Percentiles rank a stretch among this genome's conserved stretches.
Conservation (phyloP, 352 stramenopile species). For the Phytophthora hibernalis region DNA sequence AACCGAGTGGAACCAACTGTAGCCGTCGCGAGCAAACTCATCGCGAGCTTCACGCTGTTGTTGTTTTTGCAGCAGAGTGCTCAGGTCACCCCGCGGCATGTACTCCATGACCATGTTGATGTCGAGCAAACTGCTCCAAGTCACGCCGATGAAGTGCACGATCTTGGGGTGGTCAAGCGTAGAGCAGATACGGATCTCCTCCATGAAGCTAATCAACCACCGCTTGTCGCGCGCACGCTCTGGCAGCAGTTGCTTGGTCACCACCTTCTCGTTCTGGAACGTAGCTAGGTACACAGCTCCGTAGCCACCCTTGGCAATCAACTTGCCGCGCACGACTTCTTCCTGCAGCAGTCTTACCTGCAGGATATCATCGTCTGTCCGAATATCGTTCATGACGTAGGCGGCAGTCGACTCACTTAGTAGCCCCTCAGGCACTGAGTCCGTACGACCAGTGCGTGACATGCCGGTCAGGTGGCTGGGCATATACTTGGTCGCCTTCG, state of each 20-base stretch:
- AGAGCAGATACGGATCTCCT: constrained; percentile 54
- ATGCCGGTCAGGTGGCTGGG: constrained; percentile 27
- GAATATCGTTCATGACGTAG: constrained; percentile 66
- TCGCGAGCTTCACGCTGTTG: constrained; percentile 34
- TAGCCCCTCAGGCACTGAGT: constrained; percentile 27
- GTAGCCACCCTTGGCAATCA: constrained; percentile 65
- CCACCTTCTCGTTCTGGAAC: constrained; percentile 49
- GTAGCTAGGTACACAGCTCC: constrained; percentile 64
- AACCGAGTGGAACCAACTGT: constrained; percentile 48
- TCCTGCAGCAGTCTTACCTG: constrained; percentile 55
- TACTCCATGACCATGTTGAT: constrained; percentile 63
- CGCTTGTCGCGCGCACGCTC: constrained; percentile 42
- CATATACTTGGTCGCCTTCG: constrained; percentile 42
- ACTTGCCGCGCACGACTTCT: constrained; percentile 50
- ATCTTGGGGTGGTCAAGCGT: constrained; percentile 57
- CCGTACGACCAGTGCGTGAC: constrained; percentile 33
- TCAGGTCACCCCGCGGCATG: constrained; percentile 53
- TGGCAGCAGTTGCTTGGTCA: constrained; percentile 57
- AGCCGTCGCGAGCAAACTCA: constrained; percentile 34
- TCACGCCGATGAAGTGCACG: constrained; percentile 57
- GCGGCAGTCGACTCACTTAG: constrained; percentile 26
- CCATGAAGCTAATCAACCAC: constrained; percentile 42
- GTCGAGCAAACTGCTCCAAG: constrained; percentile 62
- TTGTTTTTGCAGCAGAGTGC: constrained; percentile 44
- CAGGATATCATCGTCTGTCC: constrained; percentile 66